phyloP scores from a whole-genome alignment of 257 asterid species.

The Euphrasia confusa region DNA sequence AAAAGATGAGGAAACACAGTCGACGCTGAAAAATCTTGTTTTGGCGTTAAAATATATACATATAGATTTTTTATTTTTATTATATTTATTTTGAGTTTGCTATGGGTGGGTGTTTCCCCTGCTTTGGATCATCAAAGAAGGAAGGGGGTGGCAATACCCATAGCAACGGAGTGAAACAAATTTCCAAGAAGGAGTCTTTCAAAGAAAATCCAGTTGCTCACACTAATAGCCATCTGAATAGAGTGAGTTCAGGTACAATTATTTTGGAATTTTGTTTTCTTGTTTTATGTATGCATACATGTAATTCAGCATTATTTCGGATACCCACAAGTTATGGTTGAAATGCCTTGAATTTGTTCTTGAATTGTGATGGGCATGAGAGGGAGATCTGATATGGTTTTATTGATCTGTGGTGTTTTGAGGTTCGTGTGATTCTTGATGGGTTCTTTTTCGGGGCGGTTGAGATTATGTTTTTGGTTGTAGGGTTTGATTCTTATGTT shows the following conservation, averaged over 20 bases:
- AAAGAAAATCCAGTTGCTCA: conserved; percentile 59
- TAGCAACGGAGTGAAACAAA: conserved; percentile 50
- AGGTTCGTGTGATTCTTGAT: conserved; percentile 18
- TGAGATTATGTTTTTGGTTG: neutral
- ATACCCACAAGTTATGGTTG: conserved; percentile 16
- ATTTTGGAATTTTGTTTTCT: neutral
- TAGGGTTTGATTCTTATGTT: conserved; percentile 6
- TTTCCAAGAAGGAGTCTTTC: conserved; percentile 57
- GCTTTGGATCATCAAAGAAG: conserved; percentile 74
- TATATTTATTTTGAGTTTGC: conserved; percentile 32
- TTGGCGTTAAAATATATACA: conserved; percentile 22
- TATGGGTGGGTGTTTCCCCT: conserved; percentile 87
- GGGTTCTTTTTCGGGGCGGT: neutral
- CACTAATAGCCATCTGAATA: conserved; percentile 43
- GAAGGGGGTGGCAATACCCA: conserved; percentile 27
- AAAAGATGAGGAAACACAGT: conserved; percentile 30
- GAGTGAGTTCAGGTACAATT: conserved; percentile 63
- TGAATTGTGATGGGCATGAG: conserved; percentile 22
- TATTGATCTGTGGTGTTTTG: conserved; percentile 30
- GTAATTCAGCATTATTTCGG: conserved; percentile 14
- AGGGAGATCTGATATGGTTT: conserved; percentile 25
- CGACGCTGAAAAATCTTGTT: conserved; percentile 17
- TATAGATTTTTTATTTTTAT: conserved; percentile 22
- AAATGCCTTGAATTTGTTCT: conserved; percentile 22
- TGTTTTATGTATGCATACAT: neutral